These are phyloP conservation scores for Paecilomyces variotii DNA, from an alignment of 2,329 filamentous ascomycete genomes.

Conservation along the genomic window DNA sequence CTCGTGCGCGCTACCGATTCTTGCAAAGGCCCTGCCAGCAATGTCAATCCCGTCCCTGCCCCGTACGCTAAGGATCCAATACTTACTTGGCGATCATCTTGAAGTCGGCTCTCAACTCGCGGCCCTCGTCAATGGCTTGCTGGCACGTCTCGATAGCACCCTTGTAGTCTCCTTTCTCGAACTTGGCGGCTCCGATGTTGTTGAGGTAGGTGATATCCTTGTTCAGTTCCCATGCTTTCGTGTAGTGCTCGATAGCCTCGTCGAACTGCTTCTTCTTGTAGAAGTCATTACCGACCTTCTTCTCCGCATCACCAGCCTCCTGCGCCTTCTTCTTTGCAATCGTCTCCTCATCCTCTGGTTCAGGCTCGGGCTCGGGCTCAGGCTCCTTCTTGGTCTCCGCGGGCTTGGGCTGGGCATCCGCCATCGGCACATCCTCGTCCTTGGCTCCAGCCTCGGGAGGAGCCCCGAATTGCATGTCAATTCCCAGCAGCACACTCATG, in stretches of 20 bases:
- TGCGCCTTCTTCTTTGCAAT: constrained; percentile 82
- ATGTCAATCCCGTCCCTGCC: constrained; percentile 5
- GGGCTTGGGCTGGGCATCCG: constrained; percentile 52
- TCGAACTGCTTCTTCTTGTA: constrained; percentile 99
- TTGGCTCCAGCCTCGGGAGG: constrained; percentile 39
- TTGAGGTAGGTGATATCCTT: constrained; percentile 98
- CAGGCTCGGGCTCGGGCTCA: constrained; percentile 57
- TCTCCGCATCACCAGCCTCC: constrained; percentile 87
- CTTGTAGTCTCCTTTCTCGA: constrained; percentile 92
- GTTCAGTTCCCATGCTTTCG: constrained; percentile 85
- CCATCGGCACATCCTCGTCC: constrained; percentile 71
- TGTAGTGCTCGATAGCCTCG: constrained; percentile 87
- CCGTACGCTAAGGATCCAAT: background rate
- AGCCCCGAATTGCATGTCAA: constrained; percentile 72
- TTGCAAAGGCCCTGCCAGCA: constrained; percentile 62
- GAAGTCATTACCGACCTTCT: constrained; percentile 83
- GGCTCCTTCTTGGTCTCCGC: constrained; percentile 49
- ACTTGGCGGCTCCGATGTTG: constrained; percentile 88
- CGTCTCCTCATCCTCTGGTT: constrained; percentile 72
- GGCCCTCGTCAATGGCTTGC: constrained; percentile 82
- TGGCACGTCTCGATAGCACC: constrained; percentile 79
- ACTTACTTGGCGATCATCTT: constrained; percentile 87
- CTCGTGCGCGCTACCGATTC: constrained; percentile 90
- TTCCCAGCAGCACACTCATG: constrained; percentile 83
- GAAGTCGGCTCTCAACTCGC: constrained; percentile 86